Evolutionary conservation across 1,284 basidiomycete species (phyloP).

Genomic region (Cutaneotrichosporon daszewskae): DNA sequence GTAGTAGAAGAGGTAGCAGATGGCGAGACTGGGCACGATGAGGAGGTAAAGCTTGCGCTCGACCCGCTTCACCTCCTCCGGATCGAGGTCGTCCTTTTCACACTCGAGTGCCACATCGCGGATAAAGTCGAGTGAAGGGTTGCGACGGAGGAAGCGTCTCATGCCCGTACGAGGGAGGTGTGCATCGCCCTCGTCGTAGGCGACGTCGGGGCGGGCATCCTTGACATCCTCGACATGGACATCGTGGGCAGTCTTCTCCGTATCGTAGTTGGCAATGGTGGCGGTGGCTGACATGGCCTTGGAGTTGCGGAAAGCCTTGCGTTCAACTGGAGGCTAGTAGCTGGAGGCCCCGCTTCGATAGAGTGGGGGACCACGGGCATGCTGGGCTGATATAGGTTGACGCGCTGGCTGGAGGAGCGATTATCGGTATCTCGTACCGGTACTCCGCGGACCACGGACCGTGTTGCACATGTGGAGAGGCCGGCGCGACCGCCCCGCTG

Average conservation of each 20-base stretch:
- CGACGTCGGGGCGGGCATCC: slow-evolving; percentile 64
- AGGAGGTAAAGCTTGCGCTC: slow-evolving; percentile 46
- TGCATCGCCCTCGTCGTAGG: slow-evolving; percentile 68
- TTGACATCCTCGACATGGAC: slow-evolving; percentile 56
- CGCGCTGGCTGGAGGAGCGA: no score
- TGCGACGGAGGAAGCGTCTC: slow-evolving; percentile 39
- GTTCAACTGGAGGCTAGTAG: no score
- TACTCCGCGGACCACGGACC: no score
- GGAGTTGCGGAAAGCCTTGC: no score
- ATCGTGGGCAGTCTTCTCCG: neutral
- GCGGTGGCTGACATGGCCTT: neutral
- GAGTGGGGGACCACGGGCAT: no score
- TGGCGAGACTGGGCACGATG: slow-evolving; percentile 46
- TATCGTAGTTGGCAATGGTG: neutral
- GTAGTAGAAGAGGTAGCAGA: slow-evolving; percentile 50
- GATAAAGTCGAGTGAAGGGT: slow-evolving; percentile 44
- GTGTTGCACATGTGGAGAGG: no score
- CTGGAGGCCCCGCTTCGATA: no score
- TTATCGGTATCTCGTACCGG: no score
- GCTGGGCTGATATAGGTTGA: no score
- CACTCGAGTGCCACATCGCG: slow-evolving; percentile 43
- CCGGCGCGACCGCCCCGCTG: no score
- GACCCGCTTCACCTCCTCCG: slow-evolving; percentile 38
- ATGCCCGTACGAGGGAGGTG: slow-evolving; percentile 24
- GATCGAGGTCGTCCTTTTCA: slow-evolving; percentile 32